phyloP scores from a whole-genome alignment of 495 filamentous ascomycete genomes.

The Aspergillus kassunensis region DNA sequence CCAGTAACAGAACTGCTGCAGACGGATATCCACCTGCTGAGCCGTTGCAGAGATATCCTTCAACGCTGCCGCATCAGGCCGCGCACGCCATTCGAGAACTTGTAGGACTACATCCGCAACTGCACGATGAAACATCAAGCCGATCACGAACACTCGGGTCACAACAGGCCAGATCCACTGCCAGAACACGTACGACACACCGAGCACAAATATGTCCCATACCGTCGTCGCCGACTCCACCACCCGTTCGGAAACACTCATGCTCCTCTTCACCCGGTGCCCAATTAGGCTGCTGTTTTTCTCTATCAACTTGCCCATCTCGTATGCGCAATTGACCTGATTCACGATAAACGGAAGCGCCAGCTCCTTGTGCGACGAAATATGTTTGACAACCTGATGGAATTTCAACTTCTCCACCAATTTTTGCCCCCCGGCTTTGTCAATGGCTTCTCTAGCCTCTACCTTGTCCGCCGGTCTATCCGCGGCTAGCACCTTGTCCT shows the following conservation, averaged over 20 bases:
- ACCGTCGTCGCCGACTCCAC: slow-evolving; percentile 88
- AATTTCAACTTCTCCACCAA: slow-evolving; percentile 86
- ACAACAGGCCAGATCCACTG: slow-evolving; percentile 77
- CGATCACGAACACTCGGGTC: slow-evolving; percentile 66
- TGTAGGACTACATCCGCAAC: slow-evolving; percentile 75
- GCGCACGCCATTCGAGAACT: slow-evolving; percentile 82
- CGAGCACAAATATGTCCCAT: slow-evolving; percentile 67
- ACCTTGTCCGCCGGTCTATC: slow-evolving; percentile 29
- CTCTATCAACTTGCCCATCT: slow-evolving; percentile 76
- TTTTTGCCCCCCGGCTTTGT: slow-evolving; percentile 54
- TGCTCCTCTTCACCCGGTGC: slow-evolving; percentile 70
- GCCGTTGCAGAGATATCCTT: slow-evolving; percentile 96
- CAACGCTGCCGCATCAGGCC: slow-evolving; percentile 74
- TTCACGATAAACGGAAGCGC: slow-evolving; percentile 79
- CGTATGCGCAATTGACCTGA: slow-evolving; percentile 94
- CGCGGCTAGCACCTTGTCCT: slow-evolving; percentile 56
- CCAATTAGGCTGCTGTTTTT: slow-evolving; percentile 83
- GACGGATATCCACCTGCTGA: slow-evolving; percentile 96
- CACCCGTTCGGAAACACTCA: slow-evolving; percentile 92
- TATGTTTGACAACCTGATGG: slow-evolving; percentile 76
- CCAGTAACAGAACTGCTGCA: slow-evolving; percentile 99
- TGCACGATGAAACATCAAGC: slow-evolving; percentile 74
- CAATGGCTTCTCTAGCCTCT: slow-evolving; percentile 54
- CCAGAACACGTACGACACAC: slow-evolving; percentile 65
- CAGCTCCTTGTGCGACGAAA: slow-evolving; percentile 75